These are phyloP conservation scores for Shiraia sp. DNA, from an alignment of 2,329 filamentous ascomycete genomes.

Conservation along the genomic window DNA sequence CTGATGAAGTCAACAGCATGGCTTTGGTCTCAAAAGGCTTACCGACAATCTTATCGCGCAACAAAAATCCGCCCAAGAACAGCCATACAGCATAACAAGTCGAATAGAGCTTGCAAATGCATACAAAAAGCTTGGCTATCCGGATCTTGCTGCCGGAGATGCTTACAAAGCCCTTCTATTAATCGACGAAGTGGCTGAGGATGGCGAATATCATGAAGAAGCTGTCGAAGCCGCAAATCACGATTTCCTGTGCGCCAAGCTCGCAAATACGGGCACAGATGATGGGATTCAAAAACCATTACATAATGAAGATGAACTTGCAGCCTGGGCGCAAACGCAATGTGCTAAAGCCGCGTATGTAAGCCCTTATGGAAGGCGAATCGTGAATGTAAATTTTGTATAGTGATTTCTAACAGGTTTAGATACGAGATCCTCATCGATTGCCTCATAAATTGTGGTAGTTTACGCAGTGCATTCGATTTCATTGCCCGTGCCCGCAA, in stretches of 20 bases:
- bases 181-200: constrained; percentile 77
- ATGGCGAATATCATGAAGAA: constrained; percentile 78
- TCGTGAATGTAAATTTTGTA: background rate
- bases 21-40: constrained; percentile 11
- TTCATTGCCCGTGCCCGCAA: constrained; percentile 67
- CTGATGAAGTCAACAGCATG: background rate
- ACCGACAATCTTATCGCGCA: constrained; percentile 25
- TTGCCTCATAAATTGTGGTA: constrained; percentile 63
- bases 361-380: background rate
- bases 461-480: constrained; percentile 67
- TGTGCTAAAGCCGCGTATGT: constrained; percentile 39
- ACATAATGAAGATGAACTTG: constrained; percentile 1
- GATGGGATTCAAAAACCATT: background rate
- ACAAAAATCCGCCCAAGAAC: constrained; percentile 24
- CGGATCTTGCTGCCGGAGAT: constrained; percentile 86
- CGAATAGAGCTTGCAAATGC: constrained; percentile 68
- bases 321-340: constrained; percentile 21
- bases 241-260: constrained; percentile 21
- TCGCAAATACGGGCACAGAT: constrained; percentile 8
- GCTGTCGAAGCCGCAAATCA: constrained; percentile 58
- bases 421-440: constrained; percentile 49
- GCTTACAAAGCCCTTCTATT: constrained; percentile 89
- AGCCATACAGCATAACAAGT: constrained; percentile 45
- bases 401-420: constrained; percentile 8
- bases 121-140: constrained; percentile 77